phyloP scores from a whole-genome alignment of 768 basidiomycete species.

The Xerocomus brunneocitrinus region DNA sequence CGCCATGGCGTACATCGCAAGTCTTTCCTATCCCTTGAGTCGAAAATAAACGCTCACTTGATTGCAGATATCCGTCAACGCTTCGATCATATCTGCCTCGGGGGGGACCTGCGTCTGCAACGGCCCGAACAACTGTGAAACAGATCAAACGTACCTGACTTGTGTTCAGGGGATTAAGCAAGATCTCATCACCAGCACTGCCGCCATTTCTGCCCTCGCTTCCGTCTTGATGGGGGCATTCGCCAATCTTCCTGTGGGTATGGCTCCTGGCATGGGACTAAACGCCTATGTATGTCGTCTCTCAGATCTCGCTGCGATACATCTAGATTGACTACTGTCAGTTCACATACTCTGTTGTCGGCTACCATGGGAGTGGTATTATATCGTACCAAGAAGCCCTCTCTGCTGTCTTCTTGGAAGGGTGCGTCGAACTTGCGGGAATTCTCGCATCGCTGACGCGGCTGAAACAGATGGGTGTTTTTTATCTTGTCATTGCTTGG shows the following conservation, averaged over 20 bases:
- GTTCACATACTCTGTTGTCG: conserved; percentile 88
- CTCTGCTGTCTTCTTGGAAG: conserved; percentile 84
- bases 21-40: conserved; percentile 14
- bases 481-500: conserved; percentile 75
- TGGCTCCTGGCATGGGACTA: conserved; percentile 82
- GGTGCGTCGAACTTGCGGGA: conserved; percentile 39
- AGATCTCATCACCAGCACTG: conserved; percentile 81
- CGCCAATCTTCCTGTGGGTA: conserved; percentile 85
- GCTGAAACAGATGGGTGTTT: conserved; percentile 64
- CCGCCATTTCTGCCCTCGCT: conserved; percentile 68
- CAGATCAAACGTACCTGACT: conserved; percentile 47
- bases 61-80: conserved; percentile 76
- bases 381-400: conserved; percentile 78
- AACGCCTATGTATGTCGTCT: conserved; percentile 64
- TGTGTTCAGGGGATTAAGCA: conserved; percentile 61
- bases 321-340: conserved; percentile 25
- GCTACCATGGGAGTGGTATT: conserved; percentile 67
- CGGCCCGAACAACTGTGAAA: conserved; percentile 48
- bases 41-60: not conserved
- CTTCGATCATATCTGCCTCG: conserved; percentile 67
- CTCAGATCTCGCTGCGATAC: not conserved
- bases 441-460: not conserved
- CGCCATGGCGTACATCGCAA: conserved; percentile 81
- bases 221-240: conserved; percentile 80
- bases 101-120: conserved; percentile 82